Conservation (phyloP, 805 yeast species). For the Metschnikowia aberdeeniae region DNA sequence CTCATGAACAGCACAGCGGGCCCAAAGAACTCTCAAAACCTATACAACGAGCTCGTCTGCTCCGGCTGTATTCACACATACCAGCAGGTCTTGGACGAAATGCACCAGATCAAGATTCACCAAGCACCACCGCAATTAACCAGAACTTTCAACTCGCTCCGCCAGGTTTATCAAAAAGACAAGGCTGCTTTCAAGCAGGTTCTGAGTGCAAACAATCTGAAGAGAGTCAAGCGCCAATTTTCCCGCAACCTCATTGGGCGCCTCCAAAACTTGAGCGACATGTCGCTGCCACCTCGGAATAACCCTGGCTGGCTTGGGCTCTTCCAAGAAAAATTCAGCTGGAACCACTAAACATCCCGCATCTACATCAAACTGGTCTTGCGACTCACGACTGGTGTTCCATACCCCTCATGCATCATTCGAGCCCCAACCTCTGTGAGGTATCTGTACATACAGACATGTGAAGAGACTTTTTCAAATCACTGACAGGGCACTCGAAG, state of each 20-base stretch:
- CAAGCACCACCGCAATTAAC: neutral
- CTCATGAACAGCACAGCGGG: conserved; percentile 20
- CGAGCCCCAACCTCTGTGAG: no score
- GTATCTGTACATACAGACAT: no score
- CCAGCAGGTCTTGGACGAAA: conserved; percentile 47
- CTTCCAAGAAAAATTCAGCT: conserved; percentile 10
- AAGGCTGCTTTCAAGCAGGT: neutral
- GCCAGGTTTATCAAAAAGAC: neutral
- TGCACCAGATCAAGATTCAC: conserved; percentile 16
- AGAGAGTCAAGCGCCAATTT: conserved; percentile 25
- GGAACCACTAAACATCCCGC: conserved; percentile 3
- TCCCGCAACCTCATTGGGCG: conserved; percentile 25
- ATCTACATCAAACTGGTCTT: conserved; percentile 1
- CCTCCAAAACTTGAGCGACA: conserved; percentile 15
- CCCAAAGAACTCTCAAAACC: conserved; percentile 12
- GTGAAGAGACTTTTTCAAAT: no score
- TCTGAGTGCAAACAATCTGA: neutral
- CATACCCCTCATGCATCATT: neutral
- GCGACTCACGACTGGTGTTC: conserved; percentile 1
- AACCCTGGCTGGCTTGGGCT: conserved; percentile 9
- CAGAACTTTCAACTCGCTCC: neutral
- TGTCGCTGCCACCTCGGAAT: conserved; percentile 12
- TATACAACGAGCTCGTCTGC: conserved; percentile 57
- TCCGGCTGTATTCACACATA: conserved; percentile 57
- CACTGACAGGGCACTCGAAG: no score